Percentiles rank a stretch among this genome's conserved stretches.
Evolutionary conservation across 148 eudicot genomes (phyloP).

Genomic region (Vaccinium darrowii): DNA sequence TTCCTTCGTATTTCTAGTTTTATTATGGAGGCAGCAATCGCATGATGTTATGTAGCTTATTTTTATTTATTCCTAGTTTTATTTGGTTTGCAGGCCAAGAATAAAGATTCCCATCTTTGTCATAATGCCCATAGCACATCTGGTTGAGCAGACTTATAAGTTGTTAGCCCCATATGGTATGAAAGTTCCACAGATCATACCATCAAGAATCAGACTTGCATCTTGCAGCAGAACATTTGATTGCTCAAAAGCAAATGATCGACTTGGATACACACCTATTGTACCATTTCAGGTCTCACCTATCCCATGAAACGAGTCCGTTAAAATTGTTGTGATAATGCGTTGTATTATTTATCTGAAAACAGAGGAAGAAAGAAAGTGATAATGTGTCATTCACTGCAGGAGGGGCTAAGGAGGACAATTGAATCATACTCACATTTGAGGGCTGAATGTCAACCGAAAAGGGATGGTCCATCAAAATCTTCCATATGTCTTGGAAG

Average conservation of each 20-base stretch:
- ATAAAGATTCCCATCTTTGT: slow-evolving; percentile 81
- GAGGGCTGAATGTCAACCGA: slow-evolving; percentile 60
- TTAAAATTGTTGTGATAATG: not conserved
- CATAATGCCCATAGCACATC: slow-evolving; percentile 86
- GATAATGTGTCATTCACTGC: slow-evolving; percentile 24
- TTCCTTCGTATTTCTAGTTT: slow-evolving; percentile 7
- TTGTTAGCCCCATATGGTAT: slow-evolving; percentile 84
- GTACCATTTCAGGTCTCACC: slow-evolving; percentile 75
- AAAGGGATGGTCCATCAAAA: slow-evolving; percentile 73
- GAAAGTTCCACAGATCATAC: slow-evolving; percentile 98
- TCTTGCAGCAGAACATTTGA: slow-evolving; percentile 77
- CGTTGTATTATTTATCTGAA: not conserved
- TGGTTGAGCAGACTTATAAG: slow-evolving; percentile 72
- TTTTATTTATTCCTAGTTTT: slow-evolving; percentile 31
- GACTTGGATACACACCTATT: slow-evolving; percentile 89
- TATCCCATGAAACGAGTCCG: not conserved
- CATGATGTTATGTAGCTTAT: not conserved
- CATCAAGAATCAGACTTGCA: slow-evolving; percentile 87
- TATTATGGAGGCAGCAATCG: slow-evolving; percentile 1
- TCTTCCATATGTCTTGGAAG: slow-evolving; percentile 65
- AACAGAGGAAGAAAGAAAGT: not conserved
- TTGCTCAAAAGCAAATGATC: slow-evolving; percentile 87
- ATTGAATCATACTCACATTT: slow-evolving; percentile 89
- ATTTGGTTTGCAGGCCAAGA: slow-evolving; percentile 75
- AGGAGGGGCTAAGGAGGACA: slow-evolving; percentile 93